Evolutionary conservation across 495 filamentous ascomycete species (phyloP), one percentile per base, ranked within the genome.

Genomic region (Cryomyces minteri): DNA sequence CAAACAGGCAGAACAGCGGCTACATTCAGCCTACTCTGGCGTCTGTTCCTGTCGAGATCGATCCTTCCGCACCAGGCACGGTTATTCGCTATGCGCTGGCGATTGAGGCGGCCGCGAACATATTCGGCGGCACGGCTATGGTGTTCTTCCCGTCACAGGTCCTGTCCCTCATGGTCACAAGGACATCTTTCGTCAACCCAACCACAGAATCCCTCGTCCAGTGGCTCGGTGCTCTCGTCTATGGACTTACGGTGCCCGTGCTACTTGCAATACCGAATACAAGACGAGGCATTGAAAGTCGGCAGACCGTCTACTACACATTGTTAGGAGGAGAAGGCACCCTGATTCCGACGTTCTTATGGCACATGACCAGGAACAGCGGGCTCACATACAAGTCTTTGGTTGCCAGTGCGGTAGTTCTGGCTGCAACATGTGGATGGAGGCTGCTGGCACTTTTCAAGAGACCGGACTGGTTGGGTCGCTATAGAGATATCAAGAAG

Each of bases 211-310:
- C 40, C 32, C 29, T 52, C 1, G 43, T 29, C 30, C 51, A 52
- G 39, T 44, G 41, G 30, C 40, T 49, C 44, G 51, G 46, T 32
- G 39, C 28, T 31, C 30, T 52, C 18, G 37, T 50, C 29, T 12
- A 40, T 12, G 41, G 31, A 31, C 28, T 51, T n/a, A 52, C 48
- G n/a, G 36, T 46, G 5, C 54, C 54, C 8, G 32, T 54, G 6
- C 31, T 45, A 31, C 42, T 54, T 44, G 43, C 43, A 28, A 48
- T 52, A 40, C 52, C 49, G 6, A 51, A 54, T 31, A 50, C 46
- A 8, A 40, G 47, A 9, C 45, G 51, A 6, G 52, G 43, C n/a
- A 46, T 50, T 10, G 47, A 48, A 9, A 47, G 47, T 32, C 37
- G 54, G 14, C 33, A 38, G 4, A 30, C 48, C 8, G 40, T 51